These are phyloP conservation scores for Nicotiana attenuata DNA, from an alignment of 257 asterid species.

Conservation along the genomic window DNA sequence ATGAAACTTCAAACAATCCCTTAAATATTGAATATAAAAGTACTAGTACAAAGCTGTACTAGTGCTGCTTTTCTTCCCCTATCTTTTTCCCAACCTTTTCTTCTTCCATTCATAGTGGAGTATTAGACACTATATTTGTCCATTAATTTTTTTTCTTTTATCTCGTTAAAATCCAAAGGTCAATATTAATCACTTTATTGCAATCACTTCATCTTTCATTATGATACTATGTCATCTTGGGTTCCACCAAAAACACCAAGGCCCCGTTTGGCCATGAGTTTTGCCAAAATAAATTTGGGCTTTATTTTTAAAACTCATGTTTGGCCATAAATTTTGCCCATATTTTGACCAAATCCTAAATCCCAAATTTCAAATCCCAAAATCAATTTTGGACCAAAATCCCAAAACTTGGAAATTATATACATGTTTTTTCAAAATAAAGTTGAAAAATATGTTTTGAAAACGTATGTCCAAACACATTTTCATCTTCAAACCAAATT, in stretches of 20 bases:
- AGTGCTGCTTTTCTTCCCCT: neutral
- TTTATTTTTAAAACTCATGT: too few species aligned
- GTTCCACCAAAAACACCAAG: neutral
- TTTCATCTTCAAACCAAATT: too few species aligned
- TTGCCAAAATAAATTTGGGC: too few species aligned
- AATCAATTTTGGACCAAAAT: too few species aligned
- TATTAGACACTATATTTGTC: neutral
- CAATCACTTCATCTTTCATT: neutral
- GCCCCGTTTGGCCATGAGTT: too few species aligned
- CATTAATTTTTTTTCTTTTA: neutral
- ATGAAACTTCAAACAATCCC: neutral
- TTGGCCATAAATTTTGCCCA: too few species aligned
- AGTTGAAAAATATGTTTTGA: too few species aligned
- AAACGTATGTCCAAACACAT: too few species aligned
- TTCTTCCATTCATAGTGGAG: neutral
- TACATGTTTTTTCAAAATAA: too few species aligned
- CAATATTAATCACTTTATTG: neutral
- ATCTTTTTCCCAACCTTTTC: neutral
- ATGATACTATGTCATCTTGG: neutral
- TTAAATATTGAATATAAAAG: neutral
- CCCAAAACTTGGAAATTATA: too few species aligned
- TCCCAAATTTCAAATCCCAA: too few species aligned
- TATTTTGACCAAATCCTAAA: too few species aligned
- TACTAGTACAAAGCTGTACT: neutral
- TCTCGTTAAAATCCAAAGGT: neutral